A percentile compares a stretch with the other conserved stretches of the same genome.
These are phyloP conservation scores for Hypoxylon subgilvum DNA, from an alignment of 495 filamentous ascomycete species.

Conservation along the genomic window DNA sequence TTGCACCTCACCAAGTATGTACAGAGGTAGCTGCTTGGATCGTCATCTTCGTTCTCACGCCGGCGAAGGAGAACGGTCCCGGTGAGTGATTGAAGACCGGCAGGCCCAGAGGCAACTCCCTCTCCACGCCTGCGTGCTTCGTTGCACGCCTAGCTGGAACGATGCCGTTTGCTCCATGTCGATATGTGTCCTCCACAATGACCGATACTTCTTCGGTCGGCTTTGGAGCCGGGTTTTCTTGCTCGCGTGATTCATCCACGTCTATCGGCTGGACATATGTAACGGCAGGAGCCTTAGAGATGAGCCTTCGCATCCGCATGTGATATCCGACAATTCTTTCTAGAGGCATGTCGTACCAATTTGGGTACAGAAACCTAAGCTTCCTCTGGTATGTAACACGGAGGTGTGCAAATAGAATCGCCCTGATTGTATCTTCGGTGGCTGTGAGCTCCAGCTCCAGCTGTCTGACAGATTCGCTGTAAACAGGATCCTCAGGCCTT, in stretches of 20 bases:
- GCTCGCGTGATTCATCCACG: slow-evolving; percentile 1
- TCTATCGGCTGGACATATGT: slow-evolving; percentile 5
- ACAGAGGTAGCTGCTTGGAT: slow-evolving; percentile 18
- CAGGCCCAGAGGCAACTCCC: background rate
- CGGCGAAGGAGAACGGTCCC: slow-evolving; percentile 3
- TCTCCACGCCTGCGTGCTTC: slow-evolving; percentile 7
- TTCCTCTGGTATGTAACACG: slow-evolving; percentile 9
- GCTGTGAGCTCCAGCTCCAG: slow-evolving; percentile 14
- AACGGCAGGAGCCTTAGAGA: background rate
- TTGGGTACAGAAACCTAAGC: slow-evolving; percentile 15
- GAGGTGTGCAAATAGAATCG: slow-evolving; percentile 24
- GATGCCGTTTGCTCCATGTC: slow-evolving; percentile 1
- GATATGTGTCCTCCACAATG: background rate
- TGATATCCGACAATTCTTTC: slow-evolving; percentile 22
- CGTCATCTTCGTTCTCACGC: slow-evolving; percentile 28
- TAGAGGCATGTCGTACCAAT: slow-evolving; percentile 27
- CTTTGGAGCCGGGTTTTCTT: slow-evolving; percentile 10
- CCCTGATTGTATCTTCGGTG: slow-evolving; percentile 13
- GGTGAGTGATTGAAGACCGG: slow-evolving; percentile 2
- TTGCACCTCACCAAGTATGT: slow-evolving; percentile 10
- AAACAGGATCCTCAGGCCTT: background rate
- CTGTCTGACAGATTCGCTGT: background rate
- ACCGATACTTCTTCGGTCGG: background rate
- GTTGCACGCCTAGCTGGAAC: background rate
- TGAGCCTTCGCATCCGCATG: slow-evolving; percentile 12